Evolutionary conservation across 2,329 filamentous ascomycete genomes (phyloP).

Genomic region (Paradendryphiella salina): DNA sequence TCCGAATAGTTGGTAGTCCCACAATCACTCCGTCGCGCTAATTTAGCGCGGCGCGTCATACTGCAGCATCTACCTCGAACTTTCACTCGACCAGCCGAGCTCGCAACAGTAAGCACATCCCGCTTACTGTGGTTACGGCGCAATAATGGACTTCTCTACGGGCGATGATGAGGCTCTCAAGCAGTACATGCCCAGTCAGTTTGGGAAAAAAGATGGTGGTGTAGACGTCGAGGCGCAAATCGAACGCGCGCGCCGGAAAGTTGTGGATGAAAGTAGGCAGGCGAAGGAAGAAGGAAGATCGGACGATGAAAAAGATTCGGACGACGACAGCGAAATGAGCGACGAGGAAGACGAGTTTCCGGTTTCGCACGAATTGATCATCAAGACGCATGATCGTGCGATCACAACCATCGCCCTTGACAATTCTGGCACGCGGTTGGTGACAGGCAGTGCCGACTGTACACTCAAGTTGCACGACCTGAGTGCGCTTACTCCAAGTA

Average conservation of each 20-base stretch:
- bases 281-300: conserved; percentile 36
- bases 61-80: conserved; percentile 11
- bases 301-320: conserved; percentile 41
- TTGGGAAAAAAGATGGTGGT: conserved; percentile 78
- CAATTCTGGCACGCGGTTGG: conserved; percentile 78
- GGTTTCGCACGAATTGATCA: conserved; percentile 85
- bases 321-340: conserved; percentile 60
- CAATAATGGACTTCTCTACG: conserved; percentile 36
- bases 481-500: conserved; percentile 91
- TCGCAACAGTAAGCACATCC: conserved; percentile 5
- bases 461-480: conserved; percentile 94
- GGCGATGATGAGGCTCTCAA: conserved; percentile 69
- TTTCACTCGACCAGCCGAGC: neutral
- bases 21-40: neutral
- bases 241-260: conserved; percentile 70
- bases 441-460: conserved; percentile 91
- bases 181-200: conserved; percentile 77
- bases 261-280: conserved; percentile 45
- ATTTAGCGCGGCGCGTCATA: conserved; percentile 17
- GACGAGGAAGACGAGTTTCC: conserved; percentile 84
- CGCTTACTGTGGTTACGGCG: conserved; percentile 8
- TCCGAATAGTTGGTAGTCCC: neutral
- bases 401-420: conserved; percentile 85
- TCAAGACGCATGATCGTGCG: conserved; percentile 89
- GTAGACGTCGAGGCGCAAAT: conserved; percentile 80